A percentile compares a stretch with the other conserved stretches of the same genome.
Conservation (phyloP, 257 asterid species). For the Dorcoceras hygrometricum region DNA sequence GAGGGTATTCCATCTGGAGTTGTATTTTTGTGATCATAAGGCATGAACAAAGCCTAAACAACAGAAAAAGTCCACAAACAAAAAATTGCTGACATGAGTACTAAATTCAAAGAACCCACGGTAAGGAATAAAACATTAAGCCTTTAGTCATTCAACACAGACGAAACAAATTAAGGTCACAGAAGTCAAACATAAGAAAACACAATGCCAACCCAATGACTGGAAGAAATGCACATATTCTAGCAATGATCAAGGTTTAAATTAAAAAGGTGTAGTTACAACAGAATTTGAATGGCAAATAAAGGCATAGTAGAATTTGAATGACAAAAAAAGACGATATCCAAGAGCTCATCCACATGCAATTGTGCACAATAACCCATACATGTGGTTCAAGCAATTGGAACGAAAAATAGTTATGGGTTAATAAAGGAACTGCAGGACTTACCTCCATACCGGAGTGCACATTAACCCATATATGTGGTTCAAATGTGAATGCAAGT, state of each 20-base stretch:
- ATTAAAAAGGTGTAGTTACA: not conserved
- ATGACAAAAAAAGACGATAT: not conserved
- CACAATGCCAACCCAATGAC: slow-evolving; percentile 1
- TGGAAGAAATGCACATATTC: slow-evolving; percentile 2
- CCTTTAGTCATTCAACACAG: slow-evolving; percentile 14
- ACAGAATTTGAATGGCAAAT: not conserved
- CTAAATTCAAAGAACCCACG: not conserved
- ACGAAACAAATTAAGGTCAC: slow-evolving; percentile 3
- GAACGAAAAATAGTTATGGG: slow-evolving; percentile 14
- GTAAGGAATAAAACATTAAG: not conserved
- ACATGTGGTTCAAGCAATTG: not conserved
- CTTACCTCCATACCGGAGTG: slow-evolving; percentile 98
- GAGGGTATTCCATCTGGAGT: slow-evolving; percentile 85
- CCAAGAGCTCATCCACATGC: not conserved
- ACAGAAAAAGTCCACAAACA: slow-evolving; percentile 21
- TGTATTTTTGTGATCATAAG: slow-evolving; percentile 94
- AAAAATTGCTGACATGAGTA: slow-evolving; percentile 10
- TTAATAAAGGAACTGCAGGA: slow-evolving; percentile 22
- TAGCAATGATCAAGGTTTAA: slow-evolving; percentile 1
- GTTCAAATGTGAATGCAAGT: slow-evolving; percentile 75
- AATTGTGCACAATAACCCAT: not conserved
- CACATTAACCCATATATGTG: slow-evolving; percentile 97
- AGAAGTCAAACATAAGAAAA: not conserved
- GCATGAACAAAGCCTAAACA: slow-evolving; percentile 89
- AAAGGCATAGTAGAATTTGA: slow-evolving; percentile 1